A percentile compares a stretch with the other conserved stretches of the same genome.
Conservation (phyloP, 1,284 basidiomycete genomes). For the Coriolopsis trogii region DNA sequence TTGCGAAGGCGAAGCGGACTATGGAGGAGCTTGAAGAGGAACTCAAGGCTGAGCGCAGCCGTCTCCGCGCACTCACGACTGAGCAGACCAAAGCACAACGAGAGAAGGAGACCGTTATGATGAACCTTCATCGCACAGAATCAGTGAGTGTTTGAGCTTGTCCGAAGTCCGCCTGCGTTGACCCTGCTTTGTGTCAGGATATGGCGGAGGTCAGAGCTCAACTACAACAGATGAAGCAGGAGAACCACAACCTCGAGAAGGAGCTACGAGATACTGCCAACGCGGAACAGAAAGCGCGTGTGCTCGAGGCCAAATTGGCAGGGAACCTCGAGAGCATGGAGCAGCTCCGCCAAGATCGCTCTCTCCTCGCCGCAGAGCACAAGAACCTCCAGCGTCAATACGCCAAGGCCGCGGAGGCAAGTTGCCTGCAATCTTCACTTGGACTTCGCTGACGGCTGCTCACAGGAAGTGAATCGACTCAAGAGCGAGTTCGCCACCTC, state of each 20-base stretch:
- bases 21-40: slow-evolving; percentile 71
- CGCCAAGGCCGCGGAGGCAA: slow-evolving; percentile 65
- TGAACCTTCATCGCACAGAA: slow-evolving; percentile 70
- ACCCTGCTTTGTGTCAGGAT: slow-evolving; percentile 47
- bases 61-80: slow-evolving; percentile 58
- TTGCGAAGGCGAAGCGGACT: slow-evolving; percentile 63
- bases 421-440: slow-evolving; percentile 20
- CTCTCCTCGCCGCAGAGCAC: slow-evolving; percentile 64
- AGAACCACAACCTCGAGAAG: slow-evolving; percentile 67
- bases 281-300: slow-evolving; percentile 68
- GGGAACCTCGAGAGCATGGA: slow-evolving; percentile 72
- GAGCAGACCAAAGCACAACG: slow-evolving; percentile 64
- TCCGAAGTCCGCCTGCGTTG: not conserved
- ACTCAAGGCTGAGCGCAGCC: slow-evolving; percentile 66
- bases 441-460: slow-evolving; percentile 1
- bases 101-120: slow-evolving; percentile 62
- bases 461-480: slow-evolving; percentile 60
- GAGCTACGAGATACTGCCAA: slow-evolving; percentile 69
- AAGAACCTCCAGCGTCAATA: slow-evolving; percentile 70
- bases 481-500: slow-evolving; percentile 60
- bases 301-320: slow-evolving; percentile 62
- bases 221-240: slow-evolving; percentile 65
- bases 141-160: slow-evolving; percentile 45
- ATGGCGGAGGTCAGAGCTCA: slow-evolving; percentile 74
- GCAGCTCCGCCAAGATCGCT: slow-evolving; percentile 72